A percentile compares a stretch with the other conserved stretches of the same genome.
Evolutionary conservation across 768 basidiomycete genomes (phyloP).

Genomic region (Hypholoma sublateritium): DNA sequence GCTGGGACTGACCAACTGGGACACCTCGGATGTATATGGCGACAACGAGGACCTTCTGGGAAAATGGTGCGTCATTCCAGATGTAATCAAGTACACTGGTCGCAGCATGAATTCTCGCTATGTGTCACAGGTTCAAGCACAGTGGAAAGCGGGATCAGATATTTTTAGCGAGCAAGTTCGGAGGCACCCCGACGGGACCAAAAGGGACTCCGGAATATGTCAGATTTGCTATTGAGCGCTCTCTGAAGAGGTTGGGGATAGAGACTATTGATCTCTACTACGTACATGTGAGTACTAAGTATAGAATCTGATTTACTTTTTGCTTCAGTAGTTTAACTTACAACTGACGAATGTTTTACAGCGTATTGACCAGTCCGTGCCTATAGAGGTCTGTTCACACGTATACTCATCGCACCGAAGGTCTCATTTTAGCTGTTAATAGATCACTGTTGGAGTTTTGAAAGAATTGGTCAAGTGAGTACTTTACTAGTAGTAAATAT

Average conservation of each 20-base stretch:
- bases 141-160: conserved; percentile 54
- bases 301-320: not conserved
- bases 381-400: conserved; percentile 39
- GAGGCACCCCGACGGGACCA: conserved; percentile 15
- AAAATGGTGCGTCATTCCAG: conserved; percentile 32
- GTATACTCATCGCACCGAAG: not conserved
- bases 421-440: not conserved
- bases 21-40: conserved; percentile 47
- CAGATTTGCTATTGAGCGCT: conserved; percentile 31
- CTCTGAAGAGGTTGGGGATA: conserved; percentile 41
- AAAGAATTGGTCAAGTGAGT: conserved; percentile 49
- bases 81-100: not conserved
- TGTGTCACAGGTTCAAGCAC: conserved; percentile 43
- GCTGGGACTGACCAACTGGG: conserved; percentile 47
- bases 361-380: conserved; percentile 38
- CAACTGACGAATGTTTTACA: too few species aligned
- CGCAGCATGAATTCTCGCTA: not conserved
- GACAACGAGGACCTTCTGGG: conserved; percentile 44
- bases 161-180: conserved; percentile 62
- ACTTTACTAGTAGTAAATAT: too few species aligned
- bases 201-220: conserved; percentile 39
- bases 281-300: conserved; percentile 31
- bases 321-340: too few species aligned
- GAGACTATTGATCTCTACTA: conserved; percentile 47
- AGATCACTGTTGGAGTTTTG: conserved; percentile 47